A percentile compares a stretch with the other conserved stretches of the same genome.
These are phyloP conservation scores for Naganishia vaughanmartiniae DNA, from an alignment of 768 basidiomycete genomes.

Conservation along the genomic window DNA sequence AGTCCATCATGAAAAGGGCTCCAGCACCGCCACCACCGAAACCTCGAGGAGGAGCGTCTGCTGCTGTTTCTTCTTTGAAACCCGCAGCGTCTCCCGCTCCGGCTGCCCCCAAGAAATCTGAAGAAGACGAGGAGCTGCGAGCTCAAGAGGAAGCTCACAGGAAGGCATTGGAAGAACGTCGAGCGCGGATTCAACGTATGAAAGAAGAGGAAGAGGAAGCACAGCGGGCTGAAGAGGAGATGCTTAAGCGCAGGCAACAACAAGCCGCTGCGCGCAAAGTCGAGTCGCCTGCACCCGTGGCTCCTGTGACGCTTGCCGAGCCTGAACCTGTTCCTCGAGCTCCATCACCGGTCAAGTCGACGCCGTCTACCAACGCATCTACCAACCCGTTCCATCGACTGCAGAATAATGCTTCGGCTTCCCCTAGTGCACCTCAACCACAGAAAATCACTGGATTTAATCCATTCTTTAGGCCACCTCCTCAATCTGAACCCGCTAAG, in stretches of 20 bases:
- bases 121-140: slow-evolving; percentile 70
- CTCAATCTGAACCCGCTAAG: slow-evolving; percentile 5
- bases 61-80: slow-evolving; percentile 51
- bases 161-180: slow-evolving; percentile 67
- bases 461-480: slow-evolving; percentile 64
- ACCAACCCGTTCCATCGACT: slow-evolving; percentile 48
- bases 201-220: slow-evolving; percentile 70
- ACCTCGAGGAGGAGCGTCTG: slow-evolving; percentile 39
- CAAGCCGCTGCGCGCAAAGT: slow-evolving; percentile 35
- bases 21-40: slow-evolving; percentile 54
- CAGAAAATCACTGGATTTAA: slow-evolving; percentile 59
- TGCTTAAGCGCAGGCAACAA: slow-evolving; percentile 38
- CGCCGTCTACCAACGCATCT: slow-evolving; percentile 35
- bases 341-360: slow-evolving; percentile 53
- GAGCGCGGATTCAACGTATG: slow-evolving; percentile 59
- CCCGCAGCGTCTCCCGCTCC: slow-evolving; percentile 49
- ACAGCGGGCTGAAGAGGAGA: slow-evolving; percentile 58
- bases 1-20: slow-evolving; percentile 53
- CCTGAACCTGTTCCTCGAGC: slow-evolving; percentile 34
- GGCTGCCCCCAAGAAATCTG: slow-evolving; percentile 47
- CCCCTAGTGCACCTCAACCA: slow-evolving; percentile 49
- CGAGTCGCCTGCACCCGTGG: slow-evolving; percentile 35
- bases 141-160: slow-evolving; percentile 69
- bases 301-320: slow-evolving; percentile 28
- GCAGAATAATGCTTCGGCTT: slow-evolving; percentile 34